Base-by-base conservation (phyloP, 106 monocot species). In the Alisma plantagoaquatica region DNA sequence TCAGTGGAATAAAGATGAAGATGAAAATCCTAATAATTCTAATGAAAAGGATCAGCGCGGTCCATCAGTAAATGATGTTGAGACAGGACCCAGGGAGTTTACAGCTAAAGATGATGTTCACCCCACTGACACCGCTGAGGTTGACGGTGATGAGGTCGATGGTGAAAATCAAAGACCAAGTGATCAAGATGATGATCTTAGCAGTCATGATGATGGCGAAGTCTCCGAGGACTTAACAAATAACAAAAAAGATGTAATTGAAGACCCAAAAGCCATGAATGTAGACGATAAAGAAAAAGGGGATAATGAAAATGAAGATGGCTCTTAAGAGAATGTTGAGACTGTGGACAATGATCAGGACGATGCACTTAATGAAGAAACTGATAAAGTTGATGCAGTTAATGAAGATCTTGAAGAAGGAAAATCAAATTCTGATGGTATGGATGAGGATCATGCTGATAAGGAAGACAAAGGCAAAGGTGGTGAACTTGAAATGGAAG, bases 91-190 rank as follows among this genome's bases (percentile, higher is more conserved):
- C 18, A 73, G 56, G 60, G 94, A 94, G 41, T 46, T 94, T 19
- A 80, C 80, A 77, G 87, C 88, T 21, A 94, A 78, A 46, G 73
- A 84, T 19, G 87, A 78, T 59, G n/a, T n/a, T n/a, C n/a, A n/a
- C n/a, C n/a, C n/a, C n/a, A 44, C 28, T 47, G 29, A 54, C 18
- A 26, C 35, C 62, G 25, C 27, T 61, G 22, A 57, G 27, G 81
- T 78, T 54, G 73, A 82, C 44, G 47, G 69, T 9, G 73, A 32
- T 35, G 75, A 79, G 31, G 17, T 49, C 15, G 57, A 56, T 31
- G 59, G 69, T 23, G 47, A 62, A 9, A 23, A 52, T 24, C 75
- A 81, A 23, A 28, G 10, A 28, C 2, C 28, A 19, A 41, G 17
- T 33, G 49, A 67, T 20, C 49, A 69, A 29, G 59, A 71, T 14